These are phyloP conservation scores for Acacia pycnantha DNA, from an alignment of 331 rosid species.

Conservation along the genomic window DNA sequence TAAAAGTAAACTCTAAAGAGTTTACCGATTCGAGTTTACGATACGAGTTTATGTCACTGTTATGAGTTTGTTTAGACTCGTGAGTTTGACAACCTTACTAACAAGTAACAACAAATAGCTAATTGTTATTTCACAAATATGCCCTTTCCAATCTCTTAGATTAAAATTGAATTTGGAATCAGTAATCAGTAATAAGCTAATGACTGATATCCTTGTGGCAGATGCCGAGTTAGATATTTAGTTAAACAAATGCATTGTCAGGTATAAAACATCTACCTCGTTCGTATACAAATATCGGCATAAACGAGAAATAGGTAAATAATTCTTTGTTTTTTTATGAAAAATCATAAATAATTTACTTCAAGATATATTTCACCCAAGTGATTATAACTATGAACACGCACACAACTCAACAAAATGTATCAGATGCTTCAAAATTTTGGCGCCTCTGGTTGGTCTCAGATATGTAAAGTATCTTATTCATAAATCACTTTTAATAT, in stretches of 20 bases:
- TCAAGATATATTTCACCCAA: not conserved
- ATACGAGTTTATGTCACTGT: too few species aligned
- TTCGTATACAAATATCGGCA: not conserved
- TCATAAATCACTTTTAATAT: too few species aligned
- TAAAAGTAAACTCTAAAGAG: too few species aligned
- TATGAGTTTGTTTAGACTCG: too few species aligned
- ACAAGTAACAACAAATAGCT: not conserved
- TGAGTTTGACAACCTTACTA: too few species aligned
- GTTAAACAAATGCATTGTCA: not conserved
- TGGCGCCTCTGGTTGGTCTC: too few species aligned
- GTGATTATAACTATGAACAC: too few species aligned
- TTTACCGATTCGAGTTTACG: too few species aligned
- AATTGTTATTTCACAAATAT: not conserved
- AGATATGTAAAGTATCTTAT: too few species aligned
- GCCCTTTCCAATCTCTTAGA: not conserved
- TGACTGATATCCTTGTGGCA: not conserved
- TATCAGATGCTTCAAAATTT: too few species aligned
- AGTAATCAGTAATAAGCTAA: not conserved
- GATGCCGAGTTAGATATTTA: not conserved
- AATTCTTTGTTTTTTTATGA: not conserved
- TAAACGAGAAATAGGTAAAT: not conserved
- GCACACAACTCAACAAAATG: too few species aligned
- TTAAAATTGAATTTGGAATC: not conserved
- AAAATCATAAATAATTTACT: not conserved
- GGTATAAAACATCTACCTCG: constrained; percentile 2